Percentiles rank a stretch among this genome's conserved stretches.
Evolutionary conservation across 1,284 basidiomycete species (phyloP).

Genomic region (Trametes versicolor): DNA sequence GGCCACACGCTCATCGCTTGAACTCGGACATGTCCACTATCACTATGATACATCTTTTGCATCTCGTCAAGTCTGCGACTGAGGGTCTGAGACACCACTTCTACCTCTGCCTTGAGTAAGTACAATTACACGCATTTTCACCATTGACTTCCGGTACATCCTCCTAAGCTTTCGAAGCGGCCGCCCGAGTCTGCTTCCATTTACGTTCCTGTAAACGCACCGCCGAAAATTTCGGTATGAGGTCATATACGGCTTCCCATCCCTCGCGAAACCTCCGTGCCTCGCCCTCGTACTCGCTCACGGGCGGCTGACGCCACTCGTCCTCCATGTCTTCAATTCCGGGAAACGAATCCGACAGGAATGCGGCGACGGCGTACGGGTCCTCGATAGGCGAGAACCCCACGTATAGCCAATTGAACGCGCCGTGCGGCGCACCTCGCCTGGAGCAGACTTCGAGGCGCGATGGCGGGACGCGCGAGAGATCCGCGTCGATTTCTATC

Average conservation of each 20-base stretch:
- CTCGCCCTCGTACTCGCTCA: not conserved
- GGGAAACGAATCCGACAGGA: conserved; percentile 13
- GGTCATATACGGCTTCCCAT: not conserved
- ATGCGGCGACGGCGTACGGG: conserved; percentile 7
- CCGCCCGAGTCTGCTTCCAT: not conserved
- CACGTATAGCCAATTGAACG: not conserved
- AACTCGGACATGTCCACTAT: too few relatives aligned
- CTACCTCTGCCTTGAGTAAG: too few relatives aligned
- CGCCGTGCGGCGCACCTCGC: not conserved
- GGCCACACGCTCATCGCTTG: too few relatives aligned
- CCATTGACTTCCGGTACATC: too few relatives aligned
- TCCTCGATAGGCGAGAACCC: conserved; percentile 13
- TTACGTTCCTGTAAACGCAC: not conserved
- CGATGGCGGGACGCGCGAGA: too few relatives aligned
- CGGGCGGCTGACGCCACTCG: not conserved
- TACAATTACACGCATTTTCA: too few relatives aligned
- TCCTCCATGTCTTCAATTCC: not conserved
- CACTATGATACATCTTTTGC: too few relatives aligned
- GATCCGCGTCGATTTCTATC: not conserved
- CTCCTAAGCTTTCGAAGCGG: too few relatives aligned
- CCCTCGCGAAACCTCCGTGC: not conserved
- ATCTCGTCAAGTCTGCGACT: too few relatives aligned
- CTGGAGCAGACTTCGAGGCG: not conserved
- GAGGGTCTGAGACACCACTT: too few relatives aligned
- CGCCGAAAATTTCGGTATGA: not conserved